Evolutionary conservation across 2,329 filamentous ascomycete genomes (phyloP).

Genomic region (Bipolaris cookei): DNA sequence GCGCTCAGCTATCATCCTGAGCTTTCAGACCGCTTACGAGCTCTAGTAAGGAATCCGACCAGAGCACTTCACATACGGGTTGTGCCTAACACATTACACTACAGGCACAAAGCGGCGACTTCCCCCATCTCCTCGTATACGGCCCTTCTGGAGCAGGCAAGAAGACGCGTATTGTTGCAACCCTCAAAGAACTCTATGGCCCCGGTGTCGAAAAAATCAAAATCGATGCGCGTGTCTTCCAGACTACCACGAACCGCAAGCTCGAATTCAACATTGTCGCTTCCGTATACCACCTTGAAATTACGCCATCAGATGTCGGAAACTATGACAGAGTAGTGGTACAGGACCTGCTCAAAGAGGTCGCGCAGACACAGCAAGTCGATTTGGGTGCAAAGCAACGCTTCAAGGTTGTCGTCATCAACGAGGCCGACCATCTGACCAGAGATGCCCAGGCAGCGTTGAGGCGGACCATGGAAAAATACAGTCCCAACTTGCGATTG

Average conservation of each 20-base stretch:
- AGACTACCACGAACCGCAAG: conserved; percentile 93
- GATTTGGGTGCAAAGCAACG: conserved; percentile 86
- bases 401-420: conserved; percentile 99
- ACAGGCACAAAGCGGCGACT: conserved; percentile 94
- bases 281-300: conserved; percentile 97
- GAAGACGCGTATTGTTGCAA: conserved; percentile 95
- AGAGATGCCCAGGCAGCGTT: conserved; percentile 94
- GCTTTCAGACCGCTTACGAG: conserved; percentile 83
- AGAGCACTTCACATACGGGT: conserved; percentile 5
- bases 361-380: conserved; percentile 99
- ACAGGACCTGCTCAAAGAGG: conserved; percentile 94
- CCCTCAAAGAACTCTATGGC: conserved; percentile 92
- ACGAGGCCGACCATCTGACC: conserved; percentile 93
- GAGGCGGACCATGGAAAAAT: conserved; percentile 98
- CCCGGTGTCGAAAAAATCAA: conserved; percentile 99
- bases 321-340: conserved; percentile 96
- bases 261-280: conserved; percentile 99
- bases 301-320: conserved; percentile 95
- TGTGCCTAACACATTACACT: conserved; percentile 14
- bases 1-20: conserved; percentile 85
- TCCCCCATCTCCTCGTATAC: conserved; percentile 96
- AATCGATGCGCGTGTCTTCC: conserved; percentile 96
- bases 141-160: conserved; percentile 96
- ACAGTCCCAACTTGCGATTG: conserved; percentile 89
- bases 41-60: conserved; percentile 67